Evolutionary conservation across 2,329 filamentous ascomycete species (phyloP).

Genomic region (Chalaropsis thielavioides): DNA sequence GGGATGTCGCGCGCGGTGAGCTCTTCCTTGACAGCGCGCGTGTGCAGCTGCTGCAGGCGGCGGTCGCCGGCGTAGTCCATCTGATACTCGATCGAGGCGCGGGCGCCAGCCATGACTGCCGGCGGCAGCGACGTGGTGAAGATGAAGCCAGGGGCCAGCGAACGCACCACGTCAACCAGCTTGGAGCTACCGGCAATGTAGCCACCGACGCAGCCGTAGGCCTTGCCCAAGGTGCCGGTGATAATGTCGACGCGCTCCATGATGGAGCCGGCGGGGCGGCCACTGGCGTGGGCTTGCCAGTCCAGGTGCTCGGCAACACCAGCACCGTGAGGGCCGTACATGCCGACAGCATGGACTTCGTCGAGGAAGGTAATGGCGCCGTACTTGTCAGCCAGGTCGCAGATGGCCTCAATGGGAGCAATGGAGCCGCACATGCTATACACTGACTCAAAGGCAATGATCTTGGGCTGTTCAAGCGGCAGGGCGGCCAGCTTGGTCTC

Average conservation of each 20-base stretch:
- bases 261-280: conserved; percentile 63
- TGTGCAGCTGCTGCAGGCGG: conserved; percentile 87
- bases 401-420: conserved; percentile 89
- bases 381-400: conserved; percentile 92
- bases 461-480: conserved; percentile 76
- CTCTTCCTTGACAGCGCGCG: conserved; percentile 79
- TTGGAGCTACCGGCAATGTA: conserved; percentile 86
- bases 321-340: conserved; percentile 93
- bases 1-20: conserved; percentile 71
- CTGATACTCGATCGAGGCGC: conserved; percentile 87
- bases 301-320: conserved; percentile 96
- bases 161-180: conserved; percentile 84
- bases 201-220: conserved; percentile 92
- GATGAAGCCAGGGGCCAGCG: conserved; percentile 92
- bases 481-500: conserved; percentile 85
- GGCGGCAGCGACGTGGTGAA: conserved; percentile 96
- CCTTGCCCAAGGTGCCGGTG: conserved; percentile 91
- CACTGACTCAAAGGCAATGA: conserved; percentile 96
- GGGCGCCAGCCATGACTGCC: conserved; percentile 90
- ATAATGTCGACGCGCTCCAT: conserved; percentile 98
- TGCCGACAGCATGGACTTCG: conserved; percentile 96
- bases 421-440: conserved; percentile 99
- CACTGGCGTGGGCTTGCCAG: conserved; percentile 69
- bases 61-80: conserved; percentile 73
- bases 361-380: conserved; percentile 95